Evolutionary conservation across 2,329 filamentous ascomycete species (phyloP).

Genomic region (Amylocarpus encephaloides): DNA sequence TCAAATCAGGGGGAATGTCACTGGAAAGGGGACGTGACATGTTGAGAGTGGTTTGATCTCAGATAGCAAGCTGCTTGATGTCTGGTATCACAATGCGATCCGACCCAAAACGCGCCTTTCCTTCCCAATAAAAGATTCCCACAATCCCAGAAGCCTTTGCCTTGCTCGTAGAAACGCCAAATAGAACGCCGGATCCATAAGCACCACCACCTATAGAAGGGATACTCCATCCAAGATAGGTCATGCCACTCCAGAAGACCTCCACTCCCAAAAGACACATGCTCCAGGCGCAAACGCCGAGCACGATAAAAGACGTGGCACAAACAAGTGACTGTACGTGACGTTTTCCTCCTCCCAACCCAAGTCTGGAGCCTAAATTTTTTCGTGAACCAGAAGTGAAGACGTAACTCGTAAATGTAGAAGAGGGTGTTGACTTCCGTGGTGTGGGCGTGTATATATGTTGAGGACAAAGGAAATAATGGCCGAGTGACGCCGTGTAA

Average conservation of each 20-base stretch:
- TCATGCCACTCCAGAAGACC: neutral
- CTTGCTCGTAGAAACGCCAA: neutral
- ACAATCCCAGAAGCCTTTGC: too few species aligned
- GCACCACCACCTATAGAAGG: neutral
- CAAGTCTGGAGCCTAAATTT: constrained; percentile 8
- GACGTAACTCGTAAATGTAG: constrained; percentile 23
- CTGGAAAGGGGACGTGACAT: too few species aligned
- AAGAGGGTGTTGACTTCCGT: neutral
- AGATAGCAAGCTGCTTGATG: too few species aligned
- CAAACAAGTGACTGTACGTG: too few species aligned
- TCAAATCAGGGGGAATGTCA: too few species aligned
- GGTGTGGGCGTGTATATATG: neutral
- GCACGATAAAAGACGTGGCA: constrained; percentile 4
- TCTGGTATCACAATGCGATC: too few species aligned
- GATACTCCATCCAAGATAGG: too few species aligned
- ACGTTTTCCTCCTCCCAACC: neutral
- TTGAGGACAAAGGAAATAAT: constrained; percentile 11
- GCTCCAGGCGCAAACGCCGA: neutral
- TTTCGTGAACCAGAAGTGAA: constrained; percentile 26
- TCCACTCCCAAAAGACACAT: neutral
- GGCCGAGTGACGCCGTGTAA: neutral
- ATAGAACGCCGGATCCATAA: neutral
- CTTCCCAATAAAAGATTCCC: too few species aligned
- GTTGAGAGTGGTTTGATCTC: too few species aligned
- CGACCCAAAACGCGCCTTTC: too few species aligned